A percentile compares a stretch with the other conserved stretches of the same genome.
Conservation (phyloP, 2,329 filamentous ascomycete genomes). For the Orbilia oligospora region DNA sequence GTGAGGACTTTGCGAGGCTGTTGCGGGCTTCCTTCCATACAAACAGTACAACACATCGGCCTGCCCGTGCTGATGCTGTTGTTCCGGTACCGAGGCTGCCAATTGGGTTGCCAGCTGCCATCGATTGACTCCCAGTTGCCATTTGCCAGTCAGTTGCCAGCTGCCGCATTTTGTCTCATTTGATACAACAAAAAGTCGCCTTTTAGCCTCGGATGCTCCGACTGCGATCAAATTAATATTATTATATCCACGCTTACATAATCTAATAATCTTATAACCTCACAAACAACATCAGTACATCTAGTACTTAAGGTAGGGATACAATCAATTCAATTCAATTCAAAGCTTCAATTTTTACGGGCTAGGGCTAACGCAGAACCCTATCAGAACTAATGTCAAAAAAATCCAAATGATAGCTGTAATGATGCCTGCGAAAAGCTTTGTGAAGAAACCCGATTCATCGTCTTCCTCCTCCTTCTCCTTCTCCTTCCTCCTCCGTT, state of each 20-base stretch:
- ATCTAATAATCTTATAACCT: neutral
- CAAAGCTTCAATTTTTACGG: too few relatives aligned
- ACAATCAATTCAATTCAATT: neutral
- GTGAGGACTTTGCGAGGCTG: too few relatives aligned
- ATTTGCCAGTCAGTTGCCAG: neutral
- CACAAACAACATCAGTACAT: too few relatives aligned
- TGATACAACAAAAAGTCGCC: neutral
- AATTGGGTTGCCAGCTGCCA: neutral
- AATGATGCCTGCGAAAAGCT: too few relatives aligned
- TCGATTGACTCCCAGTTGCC: neutral
- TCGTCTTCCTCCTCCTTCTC: neutral
- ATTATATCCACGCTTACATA: neutral
- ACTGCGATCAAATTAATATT: constrained; percentile 24
- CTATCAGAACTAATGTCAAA: neutral
- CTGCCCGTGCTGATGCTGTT: constrained; percentile 1
- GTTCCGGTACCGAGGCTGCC: constrained; percentile 11
- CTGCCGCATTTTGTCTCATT: constrained; percentile 13
- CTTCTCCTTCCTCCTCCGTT: neutral
- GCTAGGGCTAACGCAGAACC: neutral
- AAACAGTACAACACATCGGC: neutral
- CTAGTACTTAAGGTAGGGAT: too few relatives aligned
- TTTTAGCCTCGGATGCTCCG: constrained; percentile 30
- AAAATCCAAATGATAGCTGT: neutral
- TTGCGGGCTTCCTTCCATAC: too few relatives aligned
- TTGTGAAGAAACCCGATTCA: neutral